phyloP scores from a whole-genome alignment of 345 rosid genomes.

The Aegle marmelos region DNA sequence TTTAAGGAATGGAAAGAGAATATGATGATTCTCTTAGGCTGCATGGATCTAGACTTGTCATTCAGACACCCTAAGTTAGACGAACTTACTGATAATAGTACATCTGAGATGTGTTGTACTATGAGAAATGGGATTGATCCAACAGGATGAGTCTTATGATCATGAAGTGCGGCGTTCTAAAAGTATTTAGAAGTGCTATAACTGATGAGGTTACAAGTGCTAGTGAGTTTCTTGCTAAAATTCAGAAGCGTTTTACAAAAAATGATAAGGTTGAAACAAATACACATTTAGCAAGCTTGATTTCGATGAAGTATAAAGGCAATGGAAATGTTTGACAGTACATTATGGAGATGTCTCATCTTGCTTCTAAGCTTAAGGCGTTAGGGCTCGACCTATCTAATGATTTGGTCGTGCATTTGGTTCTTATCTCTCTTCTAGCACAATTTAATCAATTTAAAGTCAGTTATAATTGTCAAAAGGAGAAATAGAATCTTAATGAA shows the following conservation, averaged over 20 bases:
- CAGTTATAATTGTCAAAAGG: background rate
- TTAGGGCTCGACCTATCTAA: background rate
- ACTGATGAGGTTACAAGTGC: background rate
- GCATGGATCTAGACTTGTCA: too few relatives aligned
- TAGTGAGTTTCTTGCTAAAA: background rate
- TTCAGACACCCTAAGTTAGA: too few relatives aligned
- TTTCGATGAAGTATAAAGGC: background rate
- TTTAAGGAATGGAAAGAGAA: too few relatives aligned
- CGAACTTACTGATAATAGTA: too few relatives aligned
- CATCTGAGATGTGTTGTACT: too few relatives aligned
- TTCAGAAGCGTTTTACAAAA: background rate
- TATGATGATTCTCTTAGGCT: too few relatives aligned
- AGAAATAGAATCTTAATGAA: background rate
- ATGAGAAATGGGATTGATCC: too few relatives aligned
- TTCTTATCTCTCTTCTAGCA: background rate
- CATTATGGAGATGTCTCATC: background rate
- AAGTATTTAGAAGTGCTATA: too few relatives aligned
- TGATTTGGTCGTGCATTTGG: background rate
- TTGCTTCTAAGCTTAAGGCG: background rate
- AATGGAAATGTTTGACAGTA: background rate
- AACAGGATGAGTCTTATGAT: too few relatives aligned
- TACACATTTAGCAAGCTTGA: background rate
- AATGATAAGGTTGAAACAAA: background rate
- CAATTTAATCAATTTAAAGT: background rate
- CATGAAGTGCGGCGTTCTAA: too few relatives aligned